Conservation (phyloP, 768 basidiomycete species). For the Pisolithus microcarpus region DNA sequence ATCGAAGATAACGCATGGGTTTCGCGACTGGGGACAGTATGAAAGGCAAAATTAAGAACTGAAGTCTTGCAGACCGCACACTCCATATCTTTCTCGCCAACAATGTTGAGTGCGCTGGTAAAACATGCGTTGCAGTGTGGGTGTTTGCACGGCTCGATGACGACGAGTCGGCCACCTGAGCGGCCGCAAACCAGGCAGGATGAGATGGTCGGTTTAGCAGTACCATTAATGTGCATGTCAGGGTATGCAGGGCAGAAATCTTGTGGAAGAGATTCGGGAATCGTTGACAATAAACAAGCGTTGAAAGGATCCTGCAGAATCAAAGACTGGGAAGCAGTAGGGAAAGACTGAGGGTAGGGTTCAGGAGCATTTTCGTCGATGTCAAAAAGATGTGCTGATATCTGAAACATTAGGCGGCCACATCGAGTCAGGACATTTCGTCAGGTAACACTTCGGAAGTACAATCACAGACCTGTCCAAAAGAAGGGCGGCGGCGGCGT, state of each 20-base stretch:
- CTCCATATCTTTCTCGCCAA: conserved; percentile 83
- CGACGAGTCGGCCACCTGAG: conserved; percentile 42
- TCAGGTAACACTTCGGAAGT: background rate
- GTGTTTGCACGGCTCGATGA: conserved; percentile 70
- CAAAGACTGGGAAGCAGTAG: conserved; percentile 27
- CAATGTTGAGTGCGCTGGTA: conserved; percentile 82
- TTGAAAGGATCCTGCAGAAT: conserved; percentile 40
- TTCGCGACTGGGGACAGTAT: conserved; percentile 23
- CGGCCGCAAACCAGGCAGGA: conserved; percentile 63
- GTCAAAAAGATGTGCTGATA: conserved; percentile 56
- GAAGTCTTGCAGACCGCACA: conserved; percentile 71
- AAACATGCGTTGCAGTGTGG: conserved; percentile 74
- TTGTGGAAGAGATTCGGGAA: conserved; percentile 23
- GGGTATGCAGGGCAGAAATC: conserved; percentile 15
- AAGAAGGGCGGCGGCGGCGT: conserved; percentile 35
- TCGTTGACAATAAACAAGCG: conserved; percentile 25
- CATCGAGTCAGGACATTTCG: conserved; percentile 11
- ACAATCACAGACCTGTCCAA: conserved; percentile 33
- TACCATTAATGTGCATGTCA: conserved; percentile 16
- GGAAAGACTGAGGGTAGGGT: conserved; percentile 35
- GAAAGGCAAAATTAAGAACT: conserved; percentile 63
- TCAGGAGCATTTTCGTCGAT: conserved; percentile 69
- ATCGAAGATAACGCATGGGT: conserved; percentile 9
- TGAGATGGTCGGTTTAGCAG: conserved; percentile 11
- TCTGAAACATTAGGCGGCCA: conserved; percentile 21